Evolutionary conservation across 2,329 filamentous ascomycete species (phyloP), one percentile per base, ranked within the genome.

Genomic region (Biscogniauxia sp.): DNA sequence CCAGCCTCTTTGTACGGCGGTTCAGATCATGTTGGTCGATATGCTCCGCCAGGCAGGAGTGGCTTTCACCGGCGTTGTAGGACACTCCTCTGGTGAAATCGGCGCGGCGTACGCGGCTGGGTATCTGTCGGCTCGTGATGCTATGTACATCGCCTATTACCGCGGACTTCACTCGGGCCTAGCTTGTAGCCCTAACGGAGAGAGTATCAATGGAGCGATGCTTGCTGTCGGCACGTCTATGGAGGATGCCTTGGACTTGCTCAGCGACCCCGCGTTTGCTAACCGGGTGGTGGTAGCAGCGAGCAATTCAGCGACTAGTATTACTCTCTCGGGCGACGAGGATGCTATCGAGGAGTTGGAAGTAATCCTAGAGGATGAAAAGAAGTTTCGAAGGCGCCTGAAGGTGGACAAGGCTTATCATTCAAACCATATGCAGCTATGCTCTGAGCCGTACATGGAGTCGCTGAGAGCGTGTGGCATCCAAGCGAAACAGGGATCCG

Each of bases 51-150:
- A 25, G 1, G 59, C 61, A 13, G 62, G 59, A 1, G 55, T 71
- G 9, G 45, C 32, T 1, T 63, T 66, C 3, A 37, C 26, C 32
- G 57, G 63, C 0, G 67, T 69, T 0, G 64, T 71, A 3, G 69
- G 69, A 0, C 69, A 71, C 32, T 71, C 68, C 0, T 78, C 75
- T 5, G 79, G 79, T 4, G 79, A 81, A 59, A 80, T 80, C 20
- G 77, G 72, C 0, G 79, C 78, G 0, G 79, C 78, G 0, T 84
- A 82, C 62, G 80, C 80, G 0, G 77, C 79, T 0, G 81, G 80
- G 0, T 70, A 76, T 19, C 57, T 85, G 1, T 71, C 71, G 0
- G 72, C 72, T 1, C 54, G 66, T 1, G 77, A 80, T 11, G 80
- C 81, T 3, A 79, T 83, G 3, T 66, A 66, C 0, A 71, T 77